Conservation (phyloP, 345 rosid genomes). For the Ailanthus altissimus region DNA sequence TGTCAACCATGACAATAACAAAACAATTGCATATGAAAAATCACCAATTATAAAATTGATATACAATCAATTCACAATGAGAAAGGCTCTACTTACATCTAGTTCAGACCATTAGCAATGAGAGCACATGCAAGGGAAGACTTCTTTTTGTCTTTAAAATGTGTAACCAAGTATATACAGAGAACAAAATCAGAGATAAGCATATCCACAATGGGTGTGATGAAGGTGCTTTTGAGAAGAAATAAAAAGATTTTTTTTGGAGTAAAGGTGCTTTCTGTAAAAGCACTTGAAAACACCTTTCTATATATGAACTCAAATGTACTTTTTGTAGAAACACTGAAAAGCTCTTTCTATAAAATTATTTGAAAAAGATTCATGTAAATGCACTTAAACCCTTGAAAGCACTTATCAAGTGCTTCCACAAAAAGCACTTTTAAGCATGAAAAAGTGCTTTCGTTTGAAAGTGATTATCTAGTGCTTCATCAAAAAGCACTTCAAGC, state of each 20-base stretch:
- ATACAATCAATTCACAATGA: background rate
- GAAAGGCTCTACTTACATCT: background rate
- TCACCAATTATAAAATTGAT: background rate
- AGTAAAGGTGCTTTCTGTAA: background rate
- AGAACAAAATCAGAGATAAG: background rate
- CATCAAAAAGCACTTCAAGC: too few species aligned
- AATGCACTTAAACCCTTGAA: too few species aligned
- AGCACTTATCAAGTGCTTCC: too few species aligned
- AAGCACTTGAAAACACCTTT: background rate
- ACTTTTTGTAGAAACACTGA: background rate
- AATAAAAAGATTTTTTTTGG: background rate
- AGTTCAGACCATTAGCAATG: background rate
- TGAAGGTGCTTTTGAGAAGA: background rate
- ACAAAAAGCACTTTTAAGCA: too few species aligned
- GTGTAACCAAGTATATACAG: background rate
- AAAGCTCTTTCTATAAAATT: too few species aligned
- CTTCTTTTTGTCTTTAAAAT: background rate
- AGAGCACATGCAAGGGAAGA: too few species aligned
- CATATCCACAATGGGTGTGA: too few species aligned
- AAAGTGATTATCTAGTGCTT: too few species aligned
- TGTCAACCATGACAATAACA: slow-evolving; percentile 20
- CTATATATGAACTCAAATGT: background rate
- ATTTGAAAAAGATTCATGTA: too few species aligned
- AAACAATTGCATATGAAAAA: slow-evolving; percentile 20
- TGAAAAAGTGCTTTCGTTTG: too few species aligned